These are phyloP conservation scores for Gaertneriomyces semiglobifer DNA, from an alignment of 192 early-diverging fungal species.

Conservation along the genomic window DNA sequence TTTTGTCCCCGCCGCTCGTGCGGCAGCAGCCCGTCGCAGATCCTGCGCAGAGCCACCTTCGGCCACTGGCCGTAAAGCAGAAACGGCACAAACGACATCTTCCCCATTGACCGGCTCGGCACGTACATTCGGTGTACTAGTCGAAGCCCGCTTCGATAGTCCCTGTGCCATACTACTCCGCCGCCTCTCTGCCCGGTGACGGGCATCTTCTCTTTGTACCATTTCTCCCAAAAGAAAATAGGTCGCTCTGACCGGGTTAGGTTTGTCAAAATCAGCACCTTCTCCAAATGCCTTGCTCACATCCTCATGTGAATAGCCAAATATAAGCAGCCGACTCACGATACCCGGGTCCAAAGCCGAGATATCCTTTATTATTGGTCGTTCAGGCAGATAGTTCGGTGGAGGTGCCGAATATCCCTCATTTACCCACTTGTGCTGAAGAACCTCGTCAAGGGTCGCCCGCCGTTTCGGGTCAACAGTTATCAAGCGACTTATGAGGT, in stretches of 20 bases:
- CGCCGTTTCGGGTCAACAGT: conserved; percentile 68
- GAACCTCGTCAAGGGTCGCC: conserved; percentile 66
- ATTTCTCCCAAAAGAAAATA: conserved; percentile 55
- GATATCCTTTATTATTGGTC: conserved; percentile 26
- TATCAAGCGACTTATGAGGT: conserved; percentile 68
- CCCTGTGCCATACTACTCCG: not conserved
- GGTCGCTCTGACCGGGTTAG: conserved; percentile 46
- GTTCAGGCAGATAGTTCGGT: conserved; percentile 62
- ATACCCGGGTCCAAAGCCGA: conserved; percentile 36
- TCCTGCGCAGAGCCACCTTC: too few species aligned
- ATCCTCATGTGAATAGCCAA: conserved; percentile 47
- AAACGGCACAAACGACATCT: too few species aligned
- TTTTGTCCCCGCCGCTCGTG: too few species aligned
- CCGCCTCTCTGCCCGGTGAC: conserved; percentile 13
- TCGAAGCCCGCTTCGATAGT: not conserved
- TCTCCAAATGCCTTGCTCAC: conserved; percentile 40
- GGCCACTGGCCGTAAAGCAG: too few species aligned
- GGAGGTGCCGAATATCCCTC: conserved; percentile 63
- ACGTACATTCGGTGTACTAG: conserved; percentile 5
- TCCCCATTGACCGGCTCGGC: too few species aligned
- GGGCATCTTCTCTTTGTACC: conserved; percentile 43
- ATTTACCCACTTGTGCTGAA: conserved; percentile 74
- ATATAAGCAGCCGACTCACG: conserved; percentile 39
- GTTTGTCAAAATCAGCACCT: conserved; percentile 20
- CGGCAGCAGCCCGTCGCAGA: too few species aligned